phyloP scores from a whole-genome alignment of 768 basidiomycete genomes.

The Boletus subcaerulescens region DNA sequence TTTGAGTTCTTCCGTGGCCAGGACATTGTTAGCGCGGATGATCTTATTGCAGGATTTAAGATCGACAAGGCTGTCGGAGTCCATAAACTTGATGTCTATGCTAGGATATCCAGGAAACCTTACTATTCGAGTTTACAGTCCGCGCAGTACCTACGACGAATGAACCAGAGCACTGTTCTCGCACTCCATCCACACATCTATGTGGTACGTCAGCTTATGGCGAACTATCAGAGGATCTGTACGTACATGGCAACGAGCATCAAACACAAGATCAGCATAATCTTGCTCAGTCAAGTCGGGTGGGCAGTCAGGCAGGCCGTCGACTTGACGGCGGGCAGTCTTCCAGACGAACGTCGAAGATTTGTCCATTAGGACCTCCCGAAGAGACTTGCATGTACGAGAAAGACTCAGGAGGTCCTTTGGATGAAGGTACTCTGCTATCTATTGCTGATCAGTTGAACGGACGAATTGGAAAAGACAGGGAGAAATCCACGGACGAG shows the following conservation, averaged over 20 bases:
- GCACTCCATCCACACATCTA: constrained; percentile 8
- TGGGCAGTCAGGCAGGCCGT: constrained; percentile 36
- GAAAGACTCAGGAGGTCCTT: not conserved
- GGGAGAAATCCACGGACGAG: not conserved
- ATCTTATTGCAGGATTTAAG: not conserved
- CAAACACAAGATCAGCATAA: constrained; percentile 40
- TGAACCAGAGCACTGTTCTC: not conserved
- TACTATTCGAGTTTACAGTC: not conserved
- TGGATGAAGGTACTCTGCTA: not conserved
- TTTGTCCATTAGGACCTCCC: not conserved
- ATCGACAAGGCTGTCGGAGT: not conserved
- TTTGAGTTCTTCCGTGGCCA: not conserved
- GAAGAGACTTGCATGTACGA: not conserved
- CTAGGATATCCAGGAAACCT: not conserved
- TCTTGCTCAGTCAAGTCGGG: constrained; percentile 41
- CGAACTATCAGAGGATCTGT: not conserved
- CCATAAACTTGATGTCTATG: not conserved
- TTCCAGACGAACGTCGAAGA: not conserved
- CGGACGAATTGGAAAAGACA: not conserved
- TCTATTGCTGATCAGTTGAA: not conserved
- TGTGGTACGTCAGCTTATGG: not conserved
- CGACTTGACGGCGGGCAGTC: not conserved
- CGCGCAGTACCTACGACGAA: constrained; percentile 16
- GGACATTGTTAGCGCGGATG: not conserved
- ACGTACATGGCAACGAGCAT: constrained; percentile 18